phyloP scores from a whole-genome alignment of 2,329 filamentous ascomycete species.

The Sclerotinia spermophila region DNA sequence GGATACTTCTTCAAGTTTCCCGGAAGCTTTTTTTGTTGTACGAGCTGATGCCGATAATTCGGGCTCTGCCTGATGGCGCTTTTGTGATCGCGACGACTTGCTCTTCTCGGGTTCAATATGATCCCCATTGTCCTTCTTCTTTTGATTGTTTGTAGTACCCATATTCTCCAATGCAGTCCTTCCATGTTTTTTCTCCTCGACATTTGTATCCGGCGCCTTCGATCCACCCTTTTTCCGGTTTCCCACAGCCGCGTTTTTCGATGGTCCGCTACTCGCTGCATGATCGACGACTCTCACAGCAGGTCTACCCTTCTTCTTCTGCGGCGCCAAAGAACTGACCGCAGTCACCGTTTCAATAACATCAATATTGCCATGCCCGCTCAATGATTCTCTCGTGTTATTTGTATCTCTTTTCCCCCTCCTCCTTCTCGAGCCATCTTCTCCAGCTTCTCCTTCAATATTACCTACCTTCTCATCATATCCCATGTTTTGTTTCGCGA shows the following conservation, averaged over 20 bases:
- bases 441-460: background rate
- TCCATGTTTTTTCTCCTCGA: background rate
- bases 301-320: slow-evolving; percentile 10
- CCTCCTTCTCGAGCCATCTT: background rate
- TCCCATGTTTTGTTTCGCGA: background rate
- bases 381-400: background rate
- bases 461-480: background rate
- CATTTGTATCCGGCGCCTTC: background rate
- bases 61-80: background rate
- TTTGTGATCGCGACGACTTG: slow-evolving; percentile 6
- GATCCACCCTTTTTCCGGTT: background rate
- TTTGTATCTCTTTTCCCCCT: background rate
- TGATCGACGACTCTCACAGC: background rate
- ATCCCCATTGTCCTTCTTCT: background rate
- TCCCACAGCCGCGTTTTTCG: background rate
- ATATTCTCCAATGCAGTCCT: background rate
- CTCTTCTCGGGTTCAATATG: background rate
- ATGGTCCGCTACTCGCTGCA: background rate
- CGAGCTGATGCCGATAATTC: background rate
- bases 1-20: background rate
- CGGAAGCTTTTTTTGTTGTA: background rate
- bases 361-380: background rate
- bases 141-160: background rate
- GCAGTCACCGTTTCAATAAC: slow-evolving; percentile 1
- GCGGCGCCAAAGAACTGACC: slow-evolving; percentile 4